Evolutionary conservation across 495 filamentous ascomycete species (phyloP), one percentile per base, ranked within the genome.

Genomic region (Schizothecium vesticola): DNA sequence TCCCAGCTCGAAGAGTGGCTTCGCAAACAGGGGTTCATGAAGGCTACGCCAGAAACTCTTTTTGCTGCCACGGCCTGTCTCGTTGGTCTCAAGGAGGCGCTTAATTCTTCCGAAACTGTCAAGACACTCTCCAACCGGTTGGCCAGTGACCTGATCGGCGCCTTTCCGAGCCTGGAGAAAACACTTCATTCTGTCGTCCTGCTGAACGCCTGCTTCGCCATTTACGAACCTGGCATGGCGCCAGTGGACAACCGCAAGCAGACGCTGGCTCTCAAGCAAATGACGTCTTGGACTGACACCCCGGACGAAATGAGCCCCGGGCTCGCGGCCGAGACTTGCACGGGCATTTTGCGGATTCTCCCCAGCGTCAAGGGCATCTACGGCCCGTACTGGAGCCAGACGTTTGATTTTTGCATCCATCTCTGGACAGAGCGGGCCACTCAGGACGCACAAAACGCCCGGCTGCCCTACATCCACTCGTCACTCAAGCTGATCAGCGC

Each of bases 311-410:
- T 84, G 21, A 75, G 76, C 25, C 72, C 80, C 11, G 82, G 84
- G 36, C 84, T 92, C 16, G 80, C 83, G 33, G 77, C 87, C 7
- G 89, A 92, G 76, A 77, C 79, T 1, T 87, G 89, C 66, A 89
- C 88, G 69, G 84, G 82, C 1, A 76, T 98, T 43, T 76, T 82
- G 1, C 74, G 79, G n/a, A 79, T 96, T 11, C 78, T 97, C 16
- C 91, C 91, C 59, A 82, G 82, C 31, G 86, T 97, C 33, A 83
- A 84, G 59, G 87, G 90, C 56, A 87, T 95, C 8, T 97, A 96
- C 74, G 95, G 94, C 2, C 83, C 88, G 2, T 91, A 95, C 73
- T 99, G 95, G 95, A 83, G 88, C 67, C 83, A 89, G 25, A 77
- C 86, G 3, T 76, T 94, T 51, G 81, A 86, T 10, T 83, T 86